A percentile compares a stretch with the other conserved stretches of the same genome.
These are phyloP conservation scores for Aspergillus novofumigatus DNA, from an alignment of 2,329 filamentous ascomycete genomes.

Conservation along the genomic window DNA sequence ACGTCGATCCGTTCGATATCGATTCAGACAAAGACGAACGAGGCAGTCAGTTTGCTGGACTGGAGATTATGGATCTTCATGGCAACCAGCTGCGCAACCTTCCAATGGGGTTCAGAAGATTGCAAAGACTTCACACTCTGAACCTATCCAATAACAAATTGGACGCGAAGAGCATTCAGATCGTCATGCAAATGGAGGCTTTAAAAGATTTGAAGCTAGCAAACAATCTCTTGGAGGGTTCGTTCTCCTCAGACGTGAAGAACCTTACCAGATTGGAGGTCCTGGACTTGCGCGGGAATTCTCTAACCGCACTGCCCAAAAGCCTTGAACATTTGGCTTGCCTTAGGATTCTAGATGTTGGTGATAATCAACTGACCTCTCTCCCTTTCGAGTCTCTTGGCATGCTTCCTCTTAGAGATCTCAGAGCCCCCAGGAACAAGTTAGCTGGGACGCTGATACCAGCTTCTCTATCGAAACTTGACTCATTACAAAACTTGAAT, in stretches of 20 bases:
- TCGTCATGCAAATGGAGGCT: slow-evolving; percentile 67
- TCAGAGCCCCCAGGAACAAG: slow-evolving; percentile 73
- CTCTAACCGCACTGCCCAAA: slow-evolving; percentile 65
- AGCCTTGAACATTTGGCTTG: slow-evolving; percentile 62
- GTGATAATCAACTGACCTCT: slow-evolving; percentile 69
- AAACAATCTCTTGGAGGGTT: slow-evolving; percentile 69
- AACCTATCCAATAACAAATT: slow-evolving; percentile 85
- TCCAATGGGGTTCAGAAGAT: slow-evolving; percentile 69
- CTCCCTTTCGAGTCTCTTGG: slow-evolving; percentile 68
- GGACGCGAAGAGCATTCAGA: slow-evolving; percentile 64
- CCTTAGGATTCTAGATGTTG: slow-evolving; percentile 73
- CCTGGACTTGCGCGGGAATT: slow-evolving; percentile 78
- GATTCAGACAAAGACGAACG: slow-evolving; percentile 62
- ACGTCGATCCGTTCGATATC: slow-evolving; percentile 54
- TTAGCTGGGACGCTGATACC: slow-evolving; percentile 69
- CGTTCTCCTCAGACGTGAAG: slow-evolving; percentile 60
- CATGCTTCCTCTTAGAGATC: slow-evolving; percentile 65
- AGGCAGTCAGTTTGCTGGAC: slow-evolving; percentile 73
- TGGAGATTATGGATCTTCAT: slow-evolving; percentile 81
- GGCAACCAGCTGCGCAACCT: slow-evolving; percentile 71
- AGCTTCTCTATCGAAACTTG: slow-evolving; percentile 53
- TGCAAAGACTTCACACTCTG: slow-evolving; percentile 71
- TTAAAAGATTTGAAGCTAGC: slow-evolving; percentile 78
- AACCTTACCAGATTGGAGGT: slow-evolving; percentile 68
- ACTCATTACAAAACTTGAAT: slow-evolving; percentile 69